phyloP scores from a whole-genome alignment of 1,139 yeast species.

The Suhomyces atakaporum region DNA sequence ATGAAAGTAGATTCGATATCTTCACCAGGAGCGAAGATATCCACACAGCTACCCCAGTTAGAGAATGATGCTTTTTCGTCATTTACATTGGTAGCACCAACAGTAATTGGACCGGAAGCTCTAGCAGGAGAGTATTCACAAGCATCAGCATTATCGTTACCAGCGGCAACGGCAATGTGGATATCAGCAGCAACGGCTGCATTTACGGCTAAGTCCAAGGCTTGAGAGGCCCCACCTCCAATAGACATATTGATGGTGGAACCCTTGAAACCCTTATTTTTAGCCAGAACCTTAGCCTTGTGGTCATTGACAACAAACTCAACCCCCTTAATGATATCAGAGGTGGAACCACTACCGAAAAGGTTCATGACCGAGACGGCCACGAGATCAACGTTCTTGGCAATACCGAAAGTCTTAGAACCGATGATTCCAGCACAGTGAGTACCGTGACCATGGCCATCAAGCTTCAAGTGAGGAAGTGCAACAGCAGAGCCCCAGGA shows the following conservation, averaged over 20 bases:
- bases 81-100: conserved; percentile 42
- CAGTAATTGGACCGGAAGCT: conserved; percentile 45
- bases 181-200: conserved; percentile 46
- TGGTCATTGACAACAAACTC: conserved; percentile 45
- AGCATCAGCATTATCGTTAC: conserved; percentile 47
- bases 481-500: conserved; percentile 45
- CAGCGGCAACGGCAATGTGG: conserved; percentile 49
- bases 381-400: conserved; percentile 43
- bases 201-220: conserved; percentile 45
- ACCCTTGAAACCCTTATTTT: conserved; percentile 44
- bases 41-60: conserved; percentile 48
- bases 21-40: conserved; percentile 48
- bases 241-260: conserved; percentile 47
- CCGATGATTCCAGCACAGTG: conserved; percentile 52
- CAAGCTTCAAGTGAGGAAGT: conserved; percentile 36
- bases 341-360: conserved; percentile 42
- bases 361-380: conserved; percentile 47
- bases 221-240: conserved; percentile 46
- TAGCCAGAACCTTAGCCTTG: conserved; percentile 28
- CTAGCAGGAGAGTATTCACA: conserved; percentile 47
- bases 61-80: conserved; percentile 46
- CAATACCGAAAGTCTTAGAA: conserved; percentile 44
- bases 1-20: conserved; percentile 43
- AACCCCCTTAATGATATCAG: conserved; percentile 47
- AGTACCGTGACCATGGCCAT: conserved; percentile 46